Evolutionary conservation across 345 rosid genomes (phyloP), one percentile per base, ranked within the genome.

Genomic region (Dovyalis caffra): DNA sequence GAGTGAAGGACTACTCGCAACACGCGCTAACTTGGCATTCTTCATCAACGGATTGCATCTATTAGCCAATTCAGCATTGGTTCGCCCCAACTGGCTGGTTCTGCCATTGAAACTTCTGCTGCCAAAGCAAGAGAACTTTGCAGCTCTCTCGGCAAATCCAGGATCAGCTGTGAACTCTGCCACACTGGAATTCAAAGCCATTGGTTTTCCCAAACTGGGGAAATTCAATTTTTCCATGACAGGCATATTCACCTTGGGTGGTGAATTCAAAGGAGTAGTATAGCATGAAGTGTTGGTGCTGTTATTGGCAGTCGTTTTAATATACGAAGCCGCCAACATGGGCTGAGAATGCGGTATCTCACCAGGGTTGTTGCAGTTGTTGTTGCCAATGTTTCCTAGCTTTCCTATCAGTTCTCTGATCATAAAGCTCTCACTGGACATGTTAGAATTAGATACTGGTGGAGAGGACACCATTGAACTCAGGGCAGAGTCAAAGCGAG

Each of bases 381-480:
- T 43, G 64, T 74, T 78, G 68, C 85, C 82, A 21, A 87, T 82
- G 78, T 73, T 82, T 28, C 92, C 91, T 66, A 91, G 58, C 25
- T 90, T 89, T 6, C 95, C 95, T 1, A 89, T 82, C 66, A 91
- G 78, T 73, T 92, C 97, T 79, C 90, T 81, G 81, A 87, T 81
- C 38, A 86, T 66, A 56, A 83, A 74, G 73, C 87, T 79, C 9
- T 88, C 95, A n/a, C 69, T 78, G 77, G 92, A 81, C 7, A 86
- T 49, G 82, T 83, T 85, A 33, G 90, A 87, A 65, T 79, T 81
- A 20, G 92, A 86, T 3, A 90, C 94, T 1, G 84, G 86, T 5
- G 94, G 97, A 0, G 97, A 88, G n/a, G 97, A 90, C 49, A 86
- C 95, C 76, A 88, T 85, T 25, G 99, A 89, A 83, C 90, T 89